Evolutionary conservation across 2,329 filamentous ascomycete species (phyloP), one percentile per base, ranked within the genome.

Genomic region (Alternaria viburni): DNA sequence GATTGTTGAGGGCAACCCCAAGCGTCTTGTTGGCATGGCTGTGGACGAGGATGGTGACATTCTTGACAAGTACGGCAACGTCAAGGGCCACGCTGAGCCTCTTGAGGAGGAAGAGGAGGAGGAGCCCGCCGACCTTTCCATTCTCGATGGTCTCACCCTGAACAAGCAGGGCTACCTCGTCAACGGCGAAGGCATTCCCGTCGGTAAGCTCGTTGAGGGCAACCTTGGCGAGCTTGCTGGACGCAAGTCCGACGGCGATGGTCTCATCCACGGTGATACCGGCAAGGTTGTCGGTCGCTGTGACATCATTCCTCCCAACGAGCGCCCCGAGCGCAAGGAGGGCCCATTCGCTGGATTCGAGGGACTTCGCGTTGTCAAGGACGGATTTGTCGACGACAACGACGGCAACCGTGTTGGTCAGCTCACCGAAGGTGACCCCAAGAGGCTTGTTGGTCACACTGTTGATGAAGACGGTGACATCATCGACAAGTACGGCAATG

Each of bases 391-490:
- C 44, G 86, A 97, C 84, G 86, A 97, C 88, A 78, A 90, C 86
- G 85, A 97, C 85, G 92, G 91, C 36, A 88, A 91, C 66, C 85
- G 91, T 23, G 91, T 96, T 51, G 93, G 93, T 21, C 85, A 90
- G 45, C 85, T 95, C 43, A 83, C 86, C 4, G 87, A 89, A 50
- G 93, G 92, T 3, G 91, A 96, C 58, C 78, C 86, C 36, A 93
- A 93, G 85, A 83, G 85, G 55, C 86, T 96, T 1, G 87, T 90
- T 41, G 93, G 93, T 15, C 90, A 92, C 50, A 74, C 84, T 9
- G 92, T 96, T 17, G 93, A 96, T 61, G 90, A 93, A 65, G 92
- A 96, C 67, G 93, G 93, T 41, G 92, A 96, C 61, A 89, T 96
- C 30, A 84, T 91, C 59, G 93, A 96, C 83, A 89, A 89, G 77